These are phyloP conservation scores for Rubroshorea leprosula DNA, from an alignment of 345 rosid species.

Conservation along the genomic window DNA sequence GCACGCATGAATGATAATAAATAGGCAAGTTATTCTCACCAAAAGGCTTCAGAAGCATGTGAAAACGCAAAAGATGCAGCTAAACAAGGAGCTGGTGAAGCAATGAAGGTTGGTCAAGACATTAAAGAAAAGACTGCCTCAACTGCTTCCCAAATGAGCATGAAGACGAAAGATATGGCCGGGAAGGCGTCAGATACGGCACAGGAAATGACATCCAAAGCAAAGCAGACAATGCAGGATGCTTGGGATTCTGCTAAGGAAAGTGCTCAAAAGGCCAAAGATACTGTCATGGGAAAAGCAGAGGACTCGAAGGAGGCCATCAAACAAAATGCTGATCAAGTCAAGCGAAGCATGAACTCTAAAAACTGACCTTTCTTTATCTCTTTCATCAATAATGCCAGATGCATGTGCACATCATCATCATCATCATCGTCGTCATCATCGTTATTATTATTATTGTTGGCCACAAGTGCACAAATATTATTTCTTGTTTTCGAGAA, in stretches of 20 bases:
- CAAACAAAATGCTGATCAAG: conserved; percentile 31
- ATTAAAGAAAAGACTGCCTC: conserved; percentile 17
- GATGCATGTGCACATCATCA: too few species aligned
- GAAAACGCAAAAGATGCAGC: conserved; percentile 13
- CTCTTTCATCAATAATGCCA: too few species aligned
- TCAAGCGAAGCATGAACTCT: conserved; percentile 33
- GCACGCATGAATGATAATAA: background rate
- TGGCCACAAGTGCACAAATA: too few species aligned
- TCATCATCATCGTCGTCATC: too few species aligned
- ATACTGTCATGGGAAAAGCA: conserved; percentile 21
- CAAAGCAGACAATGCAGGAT: conserved; percentile 22
- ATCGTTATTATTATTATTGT: too few species aligned
- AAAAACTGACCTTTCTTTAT: too few species aligned
- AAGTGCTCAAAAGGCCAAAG: conserved; percentile 28
- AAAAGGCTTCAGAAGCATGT: conserved; percentile 11
- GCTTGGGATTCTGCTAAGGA: conserved; percentile 32
- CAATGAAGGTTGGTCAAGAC: conserved; percentile 5
- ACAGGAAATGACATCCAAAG: conserved; percentile 18
- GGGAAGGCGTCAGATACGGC: conserved; percentile 14
- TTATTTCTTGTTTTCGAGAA: too few species aligned
- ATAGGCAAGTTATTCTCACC: background rate
- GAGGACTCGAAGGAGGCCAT: conserved; percentile 26
- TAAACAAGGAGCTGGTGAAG: conserved; percentile 23
- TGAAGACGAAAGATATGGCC: conserved; percentile 13
- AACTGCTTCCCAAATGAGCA: conserved; percentile 23